Conservation (phyloP, 2,329 filamentous ascomycete species). For the Penicillium sp. region DNA sequence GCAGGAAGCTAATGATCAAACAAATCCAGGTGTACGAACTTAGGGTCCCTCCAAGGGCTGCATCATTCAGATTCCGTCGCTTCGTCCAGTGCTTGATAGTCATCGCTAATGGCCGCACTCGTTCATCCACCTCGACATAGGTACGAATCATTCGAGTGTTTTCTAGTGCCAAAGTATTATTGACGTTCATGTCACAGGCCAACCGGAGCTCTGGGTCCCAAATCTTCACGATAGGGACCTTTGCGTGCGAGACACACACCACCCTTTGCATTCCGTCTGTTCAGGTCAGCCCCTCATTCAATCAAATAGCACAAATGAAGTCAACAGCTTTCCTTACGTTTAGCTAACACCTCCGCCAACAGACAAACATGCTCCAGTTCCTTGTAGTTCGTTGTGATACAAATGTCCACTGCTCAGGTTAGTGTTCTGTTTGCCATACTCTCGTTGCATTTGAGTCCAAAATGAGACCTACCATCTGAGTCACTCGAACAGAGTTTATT, state of each 20-base stretch:
- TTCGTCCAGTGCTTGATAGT: slow-evolving; percentile 98
- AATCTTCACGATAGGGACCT: slow-evolving; percentile 97
- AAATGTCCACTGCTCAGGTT: slow-evolving; percentile 76
- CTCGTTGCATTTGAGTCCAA: background rate
- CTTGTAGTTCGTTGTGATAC: slow-evolving; percentile 88
- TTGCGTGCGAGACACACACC: slow-evolving; percentile 89
- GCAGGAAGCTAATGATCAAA: slow-evolving; percentile 93
- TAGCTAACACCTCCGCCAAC: slow-evolving; percentile 80
- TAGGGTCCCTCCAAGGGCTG: slow-evolving; percentile 90
- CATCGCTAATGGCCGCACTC: slow-evolving; percentile 91
- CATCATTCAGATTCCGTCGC: slow-evolving; percentile 88
- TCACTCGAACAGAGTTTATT: slow-evolving; percentile 93
- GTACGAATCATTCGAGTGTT: slow-evolving; percentile 98
- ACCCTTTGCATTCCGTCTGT: slow-evolving; percentile 95
- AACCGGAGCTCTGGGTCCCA: slow-evolving; percentile 92
- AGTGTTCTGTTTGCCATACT: slow-evolving; percentile 15
- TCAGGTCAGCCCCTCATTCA: slow-evolving; percentile 13
- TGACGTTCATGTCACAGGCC: slow-evolving; percentile 97
- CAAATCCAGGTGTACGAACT: slow-evolving; percentile 99
- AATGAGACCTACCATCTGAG: slow-evolving; percentile 72
- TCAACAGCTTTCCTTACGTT: slow-evolving; percentile 60
- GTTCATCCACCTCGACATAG: slow-evolving; percentile 88
- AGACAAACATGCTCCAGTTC: slow-evolving; percentile 86
- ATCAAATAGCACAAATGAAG: background rate
- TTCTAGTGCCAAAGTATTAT: slow-evolving; percentile 90